Base-by-base conservation (phyloP, 306 rosid species). In the Cicer cuneatum region DNA sequence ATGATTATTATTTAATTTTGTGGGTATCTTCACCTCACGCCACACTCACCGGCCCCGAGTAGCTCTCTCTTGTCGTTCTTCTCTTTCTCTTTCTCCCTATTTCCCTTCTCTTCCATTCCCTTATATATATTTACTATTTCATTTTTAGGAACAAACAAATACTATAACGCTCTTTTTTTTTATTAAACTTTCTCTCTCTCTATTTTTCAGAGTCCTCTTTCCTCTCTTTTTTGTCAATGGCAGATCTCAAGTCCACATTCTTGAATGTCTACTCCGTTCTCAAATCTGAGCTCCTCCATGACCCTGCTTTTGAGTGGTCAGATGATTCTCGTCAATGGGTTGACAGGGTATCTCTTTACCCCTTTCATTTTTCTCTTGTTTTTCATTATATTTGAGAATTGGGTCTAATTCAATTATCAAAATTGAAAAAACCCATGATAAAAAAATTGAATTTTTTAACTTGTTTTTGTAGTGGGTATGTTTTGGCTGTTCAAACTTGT, bases 241-340 rank as follows among this genome's bases (percentile, higher is more conserved):
- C 92, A 78, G 96, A 90, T 92, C 89, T 84, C 24, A 90, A 72
- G 87, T 83, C 96, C 42, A 84, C 81, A 40, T 92, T 90, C 84
- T 41, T 85, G 76, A 66, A 92, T n/a, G 90, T 88, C 12, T 92
- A 92, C 84, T 70, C 87, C 0, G 85, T 84, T 61, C 87, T 92
- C 60, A 92, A 92, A 76, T 82, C 85, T 5, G 96, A 92, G 78
- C 90, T 92, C 61, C 73, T 92, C 48, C 51, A 80, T 18, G 98
- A 92, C 79, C 88, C 96, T 33, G 88, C 93, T 43, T 92, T 92
- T 54, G 96, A 92, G 41, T 90, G 74, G 81, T 75, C 92, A 1
- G 87, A 83, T 5, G 89, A 74, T 47, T 81, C 98, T 80, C 88
- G 87, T 45, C 86, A 87, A 69, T 90, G 96, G 96, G 78, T 90